phyloP scores from a whole-genome alignment of 805 yeast species.

The Lachancea sp. region DNA sequence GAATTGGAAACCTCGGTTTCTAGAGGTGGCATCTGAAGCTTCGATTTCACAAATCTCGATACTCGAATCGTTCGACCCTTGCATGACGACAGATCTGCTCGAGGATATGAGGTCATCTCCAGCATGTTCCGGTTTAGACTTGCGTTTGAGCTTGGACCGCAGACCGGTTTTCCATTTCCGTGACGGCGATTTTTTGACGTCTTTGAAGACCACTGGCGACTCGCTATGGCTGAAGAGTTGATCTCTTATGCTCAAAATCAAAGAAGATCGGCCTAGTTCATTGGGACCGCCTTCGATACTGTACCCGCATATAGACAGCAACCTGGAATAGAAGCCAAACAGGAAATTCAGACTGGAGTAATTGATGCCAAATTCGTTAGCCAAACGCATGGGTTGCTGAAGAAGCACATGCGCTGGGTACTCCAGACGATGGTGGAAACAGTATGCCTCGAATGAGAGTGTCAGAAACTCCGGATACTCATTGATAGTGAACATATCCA shows the following conservation, averaged over 20 bases:
- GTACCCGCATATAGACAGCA: slow-evolving; percentile 25
- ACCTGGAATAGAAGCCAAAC: slow-evolving; percentile 27
- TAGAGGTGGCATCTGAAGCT: not conserved
- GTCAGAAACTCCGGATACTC: slow-evolving; percentile 32
- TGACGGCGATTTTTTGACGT: not conserved
- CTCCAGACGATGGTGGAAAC: slow-evolving; percentile 30
- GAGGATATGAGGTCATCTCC: too few relatives aligned
- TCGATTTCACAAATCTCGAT: not conserved
- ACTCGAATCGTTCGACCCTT: not conserved
- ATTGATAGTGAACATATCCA: slow-evolving; percentile 21
- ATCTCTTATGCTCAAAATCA: slow-evolving; percentile 5
- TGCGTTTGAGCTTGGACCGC: not conserved
- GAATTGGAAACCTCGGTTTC: not conserved
- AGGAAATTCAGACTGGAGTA: slow-evolving; percentile 27
- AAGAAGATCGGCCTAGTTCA: slow-evolving; percentile 3
- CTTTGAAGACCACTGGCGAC: slow-evolving; percentile 4
- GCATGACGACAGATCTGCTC: too few relatives aligned
- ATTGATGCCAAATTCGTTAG: slow-evolving; percentile 17
- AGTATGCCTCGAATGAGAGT: slow-evolving; percentile 32
- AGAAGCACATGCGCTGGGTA: slow-evolving; percentile 30
- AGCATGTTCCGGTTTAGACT: not conserved
- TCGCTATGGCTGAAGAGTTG: slow-evolving; percentile 9
- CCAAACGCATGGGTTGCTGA: slow-evolving; percentile 25
- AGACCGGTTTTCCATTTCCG: not conserved
- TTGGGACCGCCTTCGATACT: slow-evolving; percentile 23